Evolutionary conservation across 2,329 filamentous ascomycete species (phyloP).

Genomic region (Alternaria panax): DNA sequence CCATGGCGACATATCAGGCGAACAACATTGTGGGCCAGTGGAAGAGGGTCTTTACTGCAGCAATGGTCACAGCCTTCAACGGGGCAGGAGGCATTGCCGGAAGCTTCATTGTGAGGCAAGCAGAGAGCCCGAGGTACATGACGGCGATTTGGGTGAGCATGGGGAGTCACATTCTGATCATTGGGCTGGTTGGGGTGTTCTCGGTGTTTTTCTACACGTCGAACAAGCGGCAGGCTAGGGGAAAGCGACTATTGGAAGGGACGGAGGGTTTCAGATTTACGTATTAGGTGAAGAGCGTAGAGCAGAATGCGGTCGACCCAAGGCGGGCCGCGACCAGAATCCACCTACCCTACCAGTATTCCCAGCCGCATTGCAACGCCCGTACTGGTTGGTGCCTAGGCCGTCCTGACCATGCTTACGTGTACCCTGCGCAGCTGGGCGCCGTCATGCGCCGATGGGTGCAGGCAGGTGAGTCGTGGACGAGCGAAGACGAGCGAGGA

Average conservation of each 20-base stretch:
- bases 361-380: not conserved
- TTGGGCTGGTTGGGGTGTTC: constrained; percentile 61
- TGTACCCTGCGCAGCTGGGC: not conserved
- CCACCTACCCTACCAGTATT: not conserved
- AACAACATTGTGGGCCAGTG: constrained; percentile 64
- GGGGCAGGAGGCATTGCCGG: constrained; percentile 71
- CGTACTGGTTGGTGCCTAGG: no score
- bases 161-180: constrained; percentile 65
- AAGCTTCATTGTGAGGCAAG: constrained; percentile 68
- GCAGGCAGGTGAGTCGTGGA: not conserved
- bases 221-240: constrained; percentile 59
- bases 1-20: constrained; percentile 63
- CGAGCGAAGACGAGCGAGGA: not conserved
- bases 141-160: constrained; percentile 74
- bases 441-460: not conserved
- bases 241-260: constrained; percentile 60
- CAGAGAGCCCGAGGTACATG: constrained; percentile 68
- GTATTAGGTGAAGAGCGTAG: constrained; percentile 38
- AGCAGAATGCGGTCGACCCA: not conserved
- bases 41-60: constrained; percentile 69
- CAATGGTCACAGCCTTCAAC: constrained; percentile 66
- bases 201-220: constrained; percentile 61
- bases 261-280: constrained; percentile 57
- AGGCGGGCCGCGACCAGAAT: not conserved
- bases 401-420: not conserved